phyloP scores from a whole-genome alignment of 2,329 filamentous ascomycete genomes.

The Cadophora sp. region DNA sequence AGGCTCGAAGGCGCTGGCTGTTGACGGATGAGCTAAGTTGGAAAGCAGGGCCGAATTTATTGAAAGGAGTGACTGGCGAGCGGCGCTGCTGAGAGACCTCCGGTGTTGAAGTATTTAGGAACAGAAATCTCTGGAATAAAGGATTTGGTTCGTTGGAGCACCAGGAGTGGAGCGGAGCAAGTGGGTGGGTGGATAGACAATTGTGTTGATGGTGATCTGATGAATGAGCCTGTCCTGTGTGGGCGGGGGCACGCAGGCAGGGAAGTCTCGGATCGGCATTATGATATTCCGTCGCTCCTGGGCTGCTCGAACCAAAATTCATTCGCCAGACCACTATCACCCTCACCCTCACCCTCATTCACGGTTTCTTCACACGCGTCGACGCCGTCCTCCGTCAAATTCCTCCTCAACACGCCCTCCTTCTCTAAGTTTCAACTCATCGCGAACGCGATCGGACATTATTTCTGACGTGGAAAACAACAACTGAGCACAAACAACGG shows the following conservation, averaged over 20 bases:
- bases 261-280: not conserved
- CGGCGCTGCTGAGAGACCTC: not conserved
- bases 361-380: not conserved
- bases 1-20: not conserved
- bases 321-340: no score
- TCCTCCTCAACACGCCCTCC: not conserved
- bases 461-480: not conserved
- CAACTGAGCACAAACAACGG: not conserved
- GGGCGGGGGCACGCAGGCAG: no score
- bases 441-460: slow-evolving; percentile 4
- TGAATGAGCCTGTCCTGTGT: no score
- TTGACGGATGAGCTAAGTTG: no score
- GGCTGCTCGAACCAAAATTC: not conserved
- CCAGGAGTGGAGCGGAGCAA: not conserved
- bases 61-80: not conserved
- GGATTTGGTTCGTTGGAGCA: not conserved
- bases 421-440: not conserved
- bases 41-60: no score
- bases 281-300: not conserved
- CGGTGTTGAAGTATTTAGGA: not conserved
- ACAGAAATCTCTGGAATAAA: slow-evolving; percentile 1
- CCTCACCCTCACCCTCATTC: not conserved
- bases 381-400: not conserved
- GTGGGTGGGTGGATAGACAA: no score
- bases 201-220: no score